A percentile compares a stretch with the other conserved stretches of the same genome.
phyloP scores from a whole-genome alignment of 441 rosid genomes.

The Daphne laureola region DNA sequence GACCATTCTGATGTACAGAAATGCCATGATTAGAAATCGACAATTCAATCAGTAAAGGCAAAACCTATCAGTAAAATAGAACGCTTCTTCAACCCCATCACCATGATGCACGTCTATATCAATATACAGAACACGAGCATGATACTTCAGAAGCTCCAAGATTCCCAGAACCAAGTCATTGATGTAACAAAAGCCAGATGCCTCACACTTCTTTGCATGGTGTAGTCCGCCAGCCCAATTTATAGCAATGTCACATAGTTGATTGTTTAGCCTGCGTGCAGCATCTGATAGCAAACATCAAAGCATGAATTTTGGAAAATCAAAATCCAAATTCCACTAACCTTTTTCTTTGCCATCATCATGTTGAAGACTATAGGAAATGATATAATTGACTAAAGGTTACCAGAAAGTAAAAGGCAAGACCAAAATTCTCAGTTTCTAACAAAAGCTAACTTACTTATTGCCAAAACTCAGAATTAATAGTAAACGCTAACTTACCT shows the following conservation, averaged over 20 bases:
- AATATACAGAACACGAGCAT: constrained; percentile 81
- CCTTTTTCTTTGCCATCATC: neutral
- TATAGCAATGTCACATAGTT: constrained; percentile 90
- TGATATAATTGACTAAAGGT: no score
- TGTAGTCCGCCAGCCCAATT: constrained; percentile 99
- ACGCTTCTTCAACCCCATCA: constrained; percentile 99
- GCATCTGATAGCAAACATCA: constrained; percentile 45
- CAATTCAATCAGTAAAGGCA: constrained; percentile 10
- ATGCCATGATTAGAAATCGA: neutral
- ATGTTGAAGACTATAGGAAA: neutral
- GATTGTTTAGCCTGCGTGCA: constrained; percentile 83
- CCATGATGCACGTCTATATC: constrained; percentile 99
- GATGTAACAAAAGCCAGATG: constrained; percentile 97
- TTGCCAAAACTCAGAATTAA: no score
- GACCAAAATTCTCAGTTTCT: no score
- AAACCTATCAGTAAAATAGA: constrained; percentile 95
- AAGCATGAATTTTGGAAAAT: constrained; percentile 11
- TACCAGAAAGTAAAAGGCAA: neutral
- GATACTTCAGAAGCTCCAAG: constrained; percentile 83
- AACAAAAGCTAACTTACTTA: no score
- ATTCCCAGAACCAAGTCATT: constrained; percentile 94
- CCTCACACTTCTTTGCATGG: constrained; percentile 96
- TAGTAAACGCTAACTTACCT: constrained; percentile 38
- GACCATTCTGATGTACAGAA: no score
- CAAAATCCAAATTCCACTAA: constrained; percentile 2